Percentiles rank a stretch among this genome's conserved stretches.
These are phyloP conservation scores for Eucalyptus shirleyi DNA, from an alignment of 345 rosid species.

Conservation along the genomic window DNA sequence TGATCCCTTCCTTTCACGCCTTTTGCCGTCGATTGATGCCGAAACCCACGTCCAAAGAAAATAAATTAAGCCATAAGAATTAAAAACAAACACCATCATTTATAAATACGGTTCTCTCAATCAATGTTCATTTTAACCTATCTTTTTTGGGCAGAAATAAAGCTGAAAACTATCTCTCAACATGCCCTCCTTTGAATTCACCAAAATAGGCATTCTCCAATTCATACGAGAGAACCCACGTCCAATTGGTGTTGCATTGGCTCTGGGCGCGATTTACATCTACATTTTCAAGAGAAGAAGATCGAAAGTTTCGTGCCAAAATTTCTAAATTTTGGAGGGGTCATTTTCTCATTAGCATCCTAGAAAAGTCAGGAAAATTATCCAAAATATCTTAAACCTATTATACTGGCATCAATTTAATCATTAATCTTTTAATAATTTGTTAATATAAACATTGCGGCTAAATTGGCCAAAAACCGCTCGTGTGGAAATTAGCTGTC, in stretches of 20 bases:
- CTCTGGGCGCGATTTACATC: neutral
- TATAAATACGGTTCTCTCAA: neutral
- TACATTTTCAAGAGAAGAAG: neutral
- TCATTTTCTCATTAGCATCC: neutral
- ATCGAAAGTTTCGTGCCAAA: neutral
- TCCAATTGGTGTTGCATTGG: neutral
- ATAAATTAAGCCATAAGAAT: neutral
- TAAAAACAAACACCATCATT: neutral
- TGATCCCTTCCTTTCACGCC: neutral
- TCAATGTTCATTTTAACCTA: neutral
- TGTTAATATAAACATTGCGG: neutral
- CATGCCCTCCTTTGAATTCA: neutral
- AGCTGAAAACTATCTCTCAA: neutral
- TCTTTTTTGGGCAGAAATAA: neutral
- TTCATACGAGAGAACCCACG: neutral
- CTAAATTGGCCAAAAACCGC: neutral
- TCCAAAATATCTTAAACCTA: too few relatives aligned
- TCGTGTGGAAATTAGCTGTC: accelerated
- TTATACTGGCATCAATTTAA: neutral
- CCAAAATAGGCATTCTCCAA: neutral
- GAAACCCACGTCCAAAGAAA: neutral
- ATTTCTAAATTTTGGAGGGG: neutral
- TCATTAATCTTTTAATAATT: too few relatives aligned
- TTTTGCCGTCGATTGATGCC: neutral
- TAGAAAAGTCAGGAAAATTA: neutral